phyloP scores from a whole-genome alignment of 148 eudicot species.

The Camellia granthamiana region DNA sequence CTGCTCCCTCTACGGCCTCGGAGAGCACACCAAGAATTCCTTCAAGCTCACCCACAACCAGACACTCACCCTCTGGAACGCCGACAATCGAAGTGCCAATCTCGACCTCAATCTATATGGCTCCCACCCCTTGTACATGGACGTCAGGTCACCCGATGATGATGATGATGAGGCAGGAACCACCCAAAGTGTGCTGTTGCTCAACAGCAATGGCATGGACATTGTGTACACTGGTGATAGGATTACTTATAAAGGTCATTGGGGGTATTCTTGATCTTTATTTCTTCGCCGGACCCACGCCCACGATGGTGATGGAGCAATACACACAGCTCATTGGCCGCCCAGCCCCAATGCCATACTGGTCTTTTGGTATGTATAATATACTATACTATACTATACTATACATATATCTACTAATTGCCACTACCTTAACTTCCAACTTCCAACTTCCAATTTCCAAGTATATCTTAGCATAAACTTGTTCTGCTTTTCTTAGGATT shows the following conservation, averaged over 20 bases:
- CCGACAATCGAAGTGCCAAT: too few relatives aligned
- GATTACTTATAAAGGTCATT: conserved; percentile 71
- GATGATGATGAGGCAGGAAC: conserved; percentile 29
- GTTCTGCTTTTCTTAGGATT: background rate
- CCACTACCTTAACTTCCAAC: background rate
- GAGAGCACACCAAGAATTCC: too few relatives aligned
- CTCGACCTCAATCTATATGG: too few relatives aligned
- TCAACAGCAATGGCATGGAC: conserved; percentile 93
- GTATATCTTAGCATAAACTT: background rate
- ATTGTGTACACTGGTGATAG: conserved; percentile 61
- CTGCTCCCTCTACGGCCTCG: too few relatives aligned
- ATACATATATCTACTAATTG: background rate
- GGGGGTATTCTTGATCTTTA: conserved; percentile 79
- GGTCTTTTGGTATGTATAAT: conserved; percentile 78
- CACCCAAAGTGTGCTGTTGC: conserved; percentile 61
- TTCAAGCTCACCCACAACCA: too few relatives aligned
- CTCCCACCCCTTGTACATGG: too few relatives aligned
- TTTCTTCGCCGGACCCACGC: conserved; percentile 63
- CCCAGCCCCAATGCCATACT: conserved; percentile 92
- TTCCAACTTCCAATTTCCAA: too few relatives aligned
- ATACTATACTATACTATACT: too few relatives aligned
- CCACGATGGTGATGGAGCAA: conserved; percentile 55
- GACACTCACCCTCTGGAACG: too few relatives aligned
- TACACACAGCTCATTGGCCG: conserved; percentile 72
- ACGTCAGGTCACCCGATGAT: conserved; percentile 43